These are phyloP conservation scores for Fusarium camptoceras DNA, from an alignment of 2,329 filamentous ascomycete genomes.

Conservation along the genomic window DNA sequence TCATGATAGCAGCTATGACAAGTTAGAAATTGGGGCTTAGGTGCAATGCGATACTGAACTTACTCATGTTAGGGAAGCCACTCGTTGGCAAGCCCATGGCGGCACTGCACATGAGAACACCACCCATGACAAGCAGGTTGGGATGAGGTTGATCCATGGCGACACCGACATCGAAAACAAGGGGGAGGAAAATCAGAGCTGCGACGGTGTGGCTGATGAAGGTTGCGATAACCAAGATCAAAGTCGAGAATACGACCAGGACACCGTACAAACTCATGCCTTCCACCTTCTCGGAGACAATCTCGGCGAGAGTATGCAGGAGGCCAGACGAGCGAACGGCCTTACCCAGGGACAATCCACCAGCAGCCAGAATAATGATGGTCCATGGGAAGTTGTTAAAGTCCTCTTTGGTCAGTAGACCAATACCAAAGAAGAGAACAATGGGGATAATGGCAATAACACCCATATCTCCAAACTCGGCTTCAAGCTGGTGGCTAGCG, in stretches of 20 bases:
- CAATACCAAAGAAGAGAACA: conserved; percentile 94
- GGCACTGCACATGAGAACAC: conserved; percentile 96
- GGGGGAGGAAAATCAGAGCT: conserved; percentile 90
- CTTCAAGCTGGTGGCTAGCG: conserved; percentile 86
- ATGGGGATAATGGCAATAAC: conserved; percentile 97
- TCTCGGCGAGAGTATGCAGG: conserved; percentile 84
- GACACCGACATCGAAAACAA: conserved; percentile 87
- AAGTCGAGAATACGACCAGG: conserved; percentile 81
- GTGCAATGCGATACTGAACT: conserved; percentile 56
- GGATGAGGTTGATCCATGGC: conserved; percentile 91
- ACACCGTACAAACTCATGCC: conserved; percentile 87
- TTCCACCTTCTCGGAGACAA: conserved; percentile 79
- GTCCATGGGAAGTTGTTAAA: conserved; percentile 99
- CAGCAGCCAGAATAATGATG: conserved; percentile 97
- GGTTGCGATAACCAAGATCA: conserved; percentile 93
- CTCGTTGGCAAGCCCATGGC: conserved; percentile 95
- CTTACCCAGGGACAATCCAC: conserved; percentile 91
- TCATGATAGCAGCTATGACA: conserved; percentile 91
- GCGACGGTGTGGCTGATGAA: conserved; percentile 99
- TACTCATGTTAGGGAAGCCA: conserved; percentile 99
- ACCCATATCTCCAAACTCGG: conserved; percentile 95
- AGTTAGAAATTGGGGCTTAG: conserved; percentile 37
- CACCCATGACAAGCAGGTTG: conserved; percentile 94
- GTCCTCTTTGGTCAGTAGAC: conserved; percentile 96
- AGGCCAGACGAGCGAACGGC: conserved; percentile 94